Evolutionary conservation across 257 asterid species (phyloP).

Genomic region (Dorcoceras hygrometricum): DNA sequence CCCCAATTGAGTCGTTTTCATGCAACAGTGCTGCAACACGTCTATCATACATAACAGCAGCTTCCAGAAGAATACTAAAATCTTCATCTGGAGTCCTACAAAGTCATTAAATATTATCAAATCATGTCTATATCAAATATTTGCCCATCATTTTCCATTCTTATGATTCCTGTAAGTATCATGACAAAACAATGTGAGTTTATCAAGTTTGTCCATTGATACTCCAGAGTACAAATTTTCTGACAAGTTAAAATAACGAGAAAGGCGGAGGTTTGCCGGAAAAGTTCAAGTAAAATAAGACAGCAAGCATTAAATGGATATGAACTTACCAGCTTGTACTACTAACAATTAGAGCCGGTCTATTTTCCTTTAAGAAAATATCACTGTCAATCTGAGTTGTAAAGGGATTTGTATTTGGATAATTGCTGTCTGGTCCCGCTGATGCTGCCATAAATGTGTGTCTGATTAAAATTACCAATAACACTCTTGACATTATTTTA

Average conservation of each 20-base stretch:
- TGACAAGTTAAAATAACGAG: neutral
- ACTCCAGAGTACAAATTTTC: conserved; percentile 10
- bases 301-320: conserved; percentile 12
- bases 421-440: conserved; percentile 30
- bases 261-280: conserved; percentile 7
- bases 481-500: conserved; percentile 18
- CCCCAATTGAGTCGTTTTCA: conserved; percentile 65
- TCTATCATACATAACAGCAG: conserved; percentile 95
- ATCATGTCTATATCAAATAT: conserved; percentile 20
- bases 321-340: conserved; percentile 88
- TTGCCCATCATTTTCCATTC: conserved; percentile 2
- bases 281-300: conserved; percentile 12
- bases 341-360: conserved; percentile 93
- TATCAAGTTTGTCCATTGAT: conserved; percentile 16
- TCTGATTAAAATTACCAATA: conserved; percentile 16
- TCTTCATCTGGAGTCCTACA: conserved; percentile 97
- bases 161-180: neutral
- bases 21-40: conserved; percentile 77
- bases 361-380: conserved; percentile 57
- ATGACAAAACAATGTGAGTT: conserved; percentile 14
- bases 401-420: conserved; percentile 54
- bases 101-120: conserved; percentile 19
- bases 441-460: conserved; percentile 37
- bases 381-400: conserved; percentile 57
- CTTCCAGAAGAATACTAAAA: conserved; percentile 86